Percentiles rank a stretch among this genome's conserved stretches.
These are phyloP conservation scores for Tulasnella calospora DNA, from an alignment of 768 basidiomycete species.

Conservation along the genomic window DNA sequence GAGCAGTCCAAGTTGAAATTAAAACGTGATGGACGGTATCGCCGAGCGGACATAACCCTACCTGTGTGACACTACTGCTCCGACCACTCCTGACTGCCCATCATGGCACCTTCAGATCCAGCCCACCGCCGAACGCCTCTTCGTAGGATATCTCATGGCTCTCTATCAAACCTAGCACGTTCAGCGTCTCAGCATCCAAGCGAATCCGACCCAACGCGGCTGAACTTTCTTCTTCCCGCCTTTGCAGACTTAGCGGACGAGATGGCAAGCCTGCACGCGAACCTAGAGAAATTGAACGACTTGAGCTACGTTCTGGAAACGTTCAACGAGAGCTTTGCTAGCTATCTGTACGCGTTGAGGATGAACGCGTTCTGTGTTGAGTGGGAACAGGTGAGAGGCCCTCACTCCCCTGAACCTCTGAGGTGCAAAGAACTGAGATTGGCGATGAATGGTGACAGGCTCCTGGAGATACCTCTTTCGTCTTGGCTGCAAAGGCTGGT, in stretches of 20 bases:
- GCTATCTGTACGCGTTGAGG: slow-evolving; percentile 84
- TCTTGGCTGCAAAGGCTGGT: slow-evolving; percentile 53
- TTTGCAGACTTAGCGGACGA: slow-evolving; percentile 86
- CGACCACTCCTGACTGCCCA: not conserved
- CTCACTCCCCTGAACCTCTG: not conserved
- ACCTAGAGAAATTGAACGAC: slow-evolving; percentile 63
- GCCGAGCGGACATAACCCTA: not conserved
- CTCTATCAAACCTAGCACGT: slow-evolving; percentile 77
- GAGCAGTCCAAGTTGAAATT: not conserved
- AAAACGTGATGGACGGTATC: not conserved
- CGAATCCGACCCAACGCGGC: slow-evolving; percentile 70
- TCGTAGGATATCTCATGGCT: slow-evolving; percentile 84
- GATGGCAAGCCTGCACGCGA: slow-evolving; percentile 69
- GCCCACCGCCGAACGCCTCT: slow-evolving; percentile 66
- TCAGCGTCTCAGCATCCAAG: slow-evolving; percentile 47
- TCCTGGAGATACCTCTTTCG: slow-evolving; percentile 56
- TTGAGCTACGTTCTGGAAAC: slow-evolving; percentile 71
- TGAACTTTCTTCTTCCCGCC: slow-evolving; percentile 79
- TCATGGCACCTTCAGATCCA: slow-evolving; percentile 20
- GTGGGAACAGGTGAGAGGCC: slow-evolving; percentile 70
- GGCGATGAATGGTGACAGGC: slow-evolving; percentile 40
- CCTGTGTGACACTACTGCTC: not conserved
- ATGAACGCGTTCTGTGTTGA: slow-evolving; percentile 95
- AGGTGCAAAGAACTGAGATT: not conserved
- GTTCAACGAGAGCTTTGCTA: slow-evolving; percentile 92